Evolutionary conservation across 2,329 filamentous ascomycete species (phyloP).

Genomic region (Trichophyton mentagrophytes): DNA sequence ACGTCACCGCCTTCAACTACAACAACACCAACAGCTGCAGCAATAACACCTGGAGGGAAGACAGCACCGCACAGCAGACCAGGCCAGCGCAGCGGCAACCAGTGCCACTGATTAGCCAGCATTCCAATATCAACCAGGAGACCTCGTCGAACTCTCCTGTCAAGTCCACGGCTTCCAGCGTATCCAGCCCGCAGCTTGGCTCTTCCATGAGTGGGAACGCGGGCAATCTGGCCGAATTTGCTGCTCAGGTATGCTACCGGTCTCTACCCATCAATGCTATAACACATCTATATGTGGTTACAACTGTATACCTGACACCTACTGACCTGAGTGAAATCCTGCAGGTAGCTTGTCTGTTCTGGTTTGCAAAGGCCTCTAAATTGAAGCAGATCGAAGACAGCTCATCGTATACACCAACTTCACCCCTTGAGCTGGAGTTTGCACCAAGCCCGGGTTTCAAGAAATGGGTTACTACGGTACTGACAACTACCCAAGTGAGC

Average conservation of each 20-base stretch:
- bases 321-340: slow-evolving; percentile 2
- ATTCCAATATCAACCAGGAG: not conserved
- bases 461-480: slow-evolving; percentile 84
- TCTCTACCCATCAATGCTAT: too few relatives aligned
- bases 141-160: slow-evolving; percentile 14
- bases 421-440: slow-evolving; percentile 56
- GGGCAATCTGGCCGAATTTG: slow-evolving; percentile 68
- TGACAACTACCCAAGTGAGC: slow-evolving; percentile 89
- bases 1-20: slow-evolving; percentile 5
- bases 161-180: slow-evolving; percentile 28
- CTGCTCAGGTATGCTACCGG: slow-evolving; percentile 52
- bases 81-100: slow-evolving; percentile 17
- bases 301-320: not conserved
- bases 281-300: slow-evolving; percentile 3
- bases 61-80: slow-evolving; percentile 11
- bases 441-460: slow-evolving; percentile 67
- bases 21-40: not conserved
- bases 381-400: slow-evolving; percentile 58
- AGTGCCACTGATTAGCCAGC: slow-evolving; percentile 7
- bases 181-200: slow-evolving; percentile 54
- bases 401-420: slow-evolving; percentile 31
- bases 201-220: slow-evolving; percentile 61
- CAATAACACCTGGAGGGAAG: slow-evolving; percentile 12
- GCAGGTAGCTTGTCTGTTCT: slow-evolving; percentile 90
- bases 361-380: slow-evolving; percentile 83